phyloP scores from a whole-genome alignment of 2,329 filamentous ascomycete genomes.

The Aspergillus fijiensis region DNA sequence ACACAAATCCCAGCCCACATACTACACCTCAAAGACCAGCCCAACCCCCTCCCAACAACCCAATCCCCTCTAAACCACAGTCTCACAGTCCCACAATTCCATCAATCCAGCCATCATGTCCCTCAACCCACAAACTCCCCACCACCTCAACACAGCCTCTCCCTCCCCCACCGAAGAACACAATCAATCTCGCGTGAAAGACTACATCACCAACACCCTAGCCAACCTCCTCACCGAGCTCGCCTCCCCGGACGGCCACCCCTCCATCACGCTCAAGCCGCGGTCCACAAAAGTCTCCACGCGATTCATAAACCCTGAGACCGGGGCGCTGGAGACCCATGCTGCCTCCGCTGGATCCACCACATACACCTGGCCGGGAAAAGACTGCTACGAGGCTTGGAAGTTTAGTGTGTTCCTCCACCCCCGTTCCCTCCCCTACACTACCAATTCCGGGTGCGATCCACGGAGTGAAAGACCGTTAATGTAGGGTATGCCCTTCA shows the following conservation, averaged over 20 bases:
- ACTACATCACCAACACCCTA: constrained; percentile 33
- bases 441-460: neutral
- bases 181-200: constrained; percentile 23
- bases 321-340: constrained; percentile 28
- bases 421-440: neutral
- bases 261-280: constrained; percentile 31
- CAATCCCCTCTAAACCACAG: no score
- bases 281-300: constrained; percentile 19
- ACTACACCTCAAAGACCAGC: no score
- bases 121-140: no score
- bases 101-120: no score
- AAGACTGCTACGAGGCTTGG: constrained; percentile 57
- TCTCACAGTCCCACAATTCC: no score
- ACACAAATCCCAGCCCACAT: no score
- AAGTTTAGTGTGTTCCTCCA: constrained; percentile 38
- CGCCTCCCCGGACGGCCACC: constrained; percentile 26
- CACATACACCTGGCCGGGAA: constrained; percentile 57
- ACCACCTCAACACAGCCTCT: no score
- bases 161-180: neutral
- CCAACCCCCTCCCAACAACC: no score
- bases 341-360: constrained; percentile 20
- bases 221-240: constrained; percentile 27
- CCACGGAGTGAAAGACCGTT: neutral
- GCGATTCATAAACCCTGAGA: constrained; percentile 31
- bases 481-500: constrained; percentile 7